These are phyloP conservation scores for Zarea fungicola DNA, from an alignment of 2,329 filamentous ascomycete species.

Conservation along the genomic window DNA sequence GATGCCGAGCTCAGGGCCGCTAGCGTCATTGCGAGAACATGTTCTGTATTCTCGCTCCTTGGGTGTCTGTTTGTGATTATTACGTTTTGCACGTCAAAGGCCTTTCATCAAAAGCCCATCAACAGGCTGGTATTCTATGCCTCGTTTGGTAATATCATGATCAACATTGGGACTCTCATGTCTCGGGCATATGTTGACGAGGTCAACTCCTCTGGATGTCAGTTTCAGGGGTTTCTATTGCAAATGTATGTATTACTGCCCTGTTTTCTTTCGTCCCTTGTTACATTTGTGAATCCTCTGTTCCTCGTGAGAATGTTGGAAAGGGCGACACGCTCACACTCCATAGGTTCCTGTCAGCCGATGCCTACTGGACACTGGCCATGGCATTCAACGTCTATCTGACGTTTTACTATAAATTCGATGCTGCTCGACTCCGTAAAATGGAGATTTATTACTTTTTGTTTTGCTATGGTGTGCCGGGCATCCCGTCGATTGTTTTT, in stretches of 20 bases:
- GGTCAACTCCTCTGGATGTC: slow-evolving; percentile 51
- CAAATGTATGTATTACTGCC: slow-evolving; percentile 84
- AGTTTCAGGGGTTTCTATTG: slow-evolving; percentile 72
- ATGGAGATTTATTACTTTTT: slow-evolving; percentile 68
- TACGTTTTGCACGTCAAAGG: slow-evolving; percentile 62
- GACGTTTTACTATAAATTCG: slow-evolving; percentile 73
- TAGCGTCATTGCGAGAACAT: slow-evolving; percentile 59
- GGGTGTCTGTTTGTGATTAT: slow-evolving; percentile 66
- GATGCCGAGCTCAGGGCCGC: slow-evolving; percentile 47
- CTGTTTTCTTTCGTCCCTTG: too few species aligned
- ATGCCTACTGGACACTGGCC: slow-evolving; percentile 69
- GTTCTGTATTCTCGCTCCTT: slow-evolving; percentile 64
- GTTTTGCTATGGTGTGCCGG: slow-evolving; percentile 67
- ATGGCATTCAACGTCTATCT: slow-evolving; percentile 83
- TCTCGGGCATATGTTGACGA: slow-evolving; percentile 53
- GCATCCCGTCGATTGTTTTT: slow-evolving; percentile 63
- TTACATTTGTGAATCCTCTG: too few species aligned
- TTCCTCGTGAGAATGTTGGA: too few species aligned
- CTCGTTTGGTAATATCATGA: slow-evolving; percentile 72
- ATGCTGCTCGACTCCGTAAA: slow-evolving; percentile 54
- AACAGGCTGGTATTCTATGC: slow-evolving; percentile 81
- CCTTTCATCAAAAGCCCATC: slow-evolving; percentile 81
- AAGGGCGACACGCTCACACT: background rate
- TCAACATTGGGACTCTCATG: slow-evolving; percentile 71
- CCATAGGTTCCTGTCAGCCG: slow-evolving; percentile 68